Percentiles rank a stretch among this genome's conserved stretches.
phyloP scores from a whole-genome alignment of 345 rosid genomes.

The Turnera subulata region DNA sequence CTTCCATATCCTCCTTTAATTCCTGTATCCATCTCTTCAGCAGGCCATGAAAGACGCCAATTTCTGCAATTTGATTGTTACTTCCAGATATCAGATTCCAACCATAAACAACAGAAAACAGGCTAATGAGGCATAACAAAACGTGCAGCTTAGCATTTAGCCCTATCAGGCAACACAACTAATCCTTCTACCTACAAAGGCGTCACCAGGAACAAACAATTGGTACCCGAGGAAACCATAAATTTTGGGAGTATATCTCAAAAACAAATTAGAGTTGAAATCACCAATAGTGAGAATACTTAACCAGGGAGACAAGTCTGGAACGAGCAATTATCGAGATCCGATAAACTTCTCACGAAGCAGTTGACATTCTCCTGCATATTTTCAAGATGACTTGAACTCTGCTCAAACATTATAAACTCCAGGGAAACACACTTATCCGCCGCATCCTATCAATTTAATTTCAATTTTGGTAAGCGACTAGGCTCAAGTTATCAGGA shows the following conservation, averaged over 20 bases:
- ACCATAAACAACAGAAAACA: neutral
- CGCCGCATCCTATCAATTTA: slow-evolving; percentile 62
- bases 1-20: slow-evolving; percentile 66
- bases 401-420: slow-evolving; percentile 59
- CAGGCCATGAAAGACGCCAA: slow-evolving; percentile 56
- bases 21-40: slow-evolving; percentile 73
- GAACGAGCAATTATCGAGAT: slow-evolving; percentile 81
- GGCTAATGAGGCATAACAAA: no score
- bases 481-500: no score
- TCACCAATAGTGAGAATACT: neutral
- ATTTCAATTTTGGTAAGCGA: neutral
- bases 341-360: slow-evolving; percentile 55
- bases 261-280: no score
- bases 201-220: neutral
- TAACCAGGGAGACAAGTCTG: slow-evolving; percentile 62
- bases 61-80: slow-evolving; percentile 39
- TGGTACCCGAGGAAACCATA: no score
- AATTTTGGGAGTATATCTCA: no score
- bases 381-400: slow-evolving; percentile 43
- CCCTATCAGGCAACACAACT: neutral
- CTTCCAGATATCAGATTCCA: no score
- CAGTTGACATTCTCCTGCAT: slow-evolving; percentile 44
- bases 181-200: neutral
- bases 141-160: neutral
- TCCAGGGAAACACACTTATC: slow-evolving; percentile 74